Base-by-base conservation (phyloP, 192 early-diverging fungal genomes). In the Gaertneriomyces sp. region DNA sequence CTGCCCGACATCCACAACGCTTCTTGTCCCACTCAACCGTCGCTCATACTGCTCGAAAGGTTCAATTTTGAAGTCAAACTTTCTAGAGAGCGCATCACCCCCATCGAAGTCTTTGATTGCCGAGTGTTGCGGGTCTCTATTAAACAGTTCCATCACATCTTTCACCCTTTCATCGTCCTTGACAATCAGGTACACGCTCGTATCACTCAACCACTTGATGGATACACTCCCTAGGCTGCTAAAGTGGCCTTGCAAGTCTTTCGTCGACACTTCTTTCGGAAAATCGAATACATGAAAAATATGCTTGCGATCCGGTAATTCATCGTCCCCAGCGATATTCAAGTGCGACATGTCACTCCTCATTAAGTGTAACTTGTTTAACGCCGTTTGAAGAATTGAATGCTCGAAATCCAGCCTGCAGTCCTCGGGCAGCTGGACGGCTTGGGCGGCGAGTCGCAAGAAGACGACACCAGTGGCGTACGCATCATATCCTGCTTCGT, bases 401-500 rank as follows among this genome's bases (percentile, higher is more conserved):
- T 19, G 20, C 0, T 62, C 39, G 9, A 59, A 58, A 42, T 61
- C 25, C 11, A 69, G 53, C 46, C 12, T 54, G 40, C 33, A 14
- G 50, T 42, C 52, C n/a, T 25, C 51, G 38, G 25, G 25, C 40
- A 45, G 38, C 42, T 53, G 54, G 10, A 45, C 33, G n/a, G 56
- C 51, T 7, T 60, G 19, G 14, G 45, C 53, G 9, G 60, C 54
- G 70, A 95, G 81, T 2, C 86, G 81, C 20, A 92, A 73, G 68
- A 91, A 95, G 0, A 86, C 76, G 16, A 85, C 79, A 7, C 95
- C 95, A 4, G 95, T 98, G 56, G 89, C 84, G 70, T 90, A 94
- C 0, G 93, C 92, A 73, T 98, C 95, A 66, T 86, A 98, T 4
- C 90, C 95, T 10, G 95, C 95, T 67, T 98, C 95, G 67, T 98